Base-by-base conservation (phyloP, 2,329 filamentous ascomycete genomes). In the Sclerotinia spermophila region DNA sequence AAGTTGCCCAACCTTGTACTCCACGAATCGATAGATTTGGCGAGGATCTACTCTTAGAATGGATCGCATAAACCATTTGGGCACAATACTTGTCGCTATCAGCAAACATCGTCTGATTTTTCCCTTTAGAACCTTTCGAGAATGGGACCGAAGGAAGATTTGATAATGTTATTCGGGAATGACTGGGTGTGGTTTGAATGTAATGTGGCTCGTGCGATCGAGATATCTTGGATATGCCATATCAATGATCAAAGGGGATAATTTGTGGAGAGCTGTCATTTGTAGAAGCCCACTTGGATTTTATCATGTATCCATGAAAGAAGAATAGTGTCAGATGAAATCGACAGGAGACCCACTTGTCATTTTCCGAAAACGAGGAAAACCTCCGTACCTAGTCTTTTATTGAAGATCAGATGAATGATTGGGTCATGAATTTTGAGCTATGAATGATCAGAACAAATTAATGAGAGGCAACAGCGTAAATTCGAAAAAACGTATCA, bases 321-420 rank as follows among this genome's bases (percentile, higher is more conserved):
- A 45, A 44, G 67, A 69, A 69, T 69, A 69, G 67, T 58, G 55
- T 69, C 67, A 69, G 67, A 64, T 53, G 40, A 33, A 33, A 40
- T 53, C n/a, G 48, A 38, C 8, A 24, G 21, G 6, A 27, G 27
- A 45, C 38, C 38, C 33, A 61, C 42, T 64, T 62, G 44, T 33
- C 42, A 64, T 38, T 13, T 33, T 64, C 42, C 42, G 42, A 64
- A n/a, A n/a, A 42, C 27, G 40, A n/a, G 30, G 21, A 42, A 10
- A 33, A 21, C 48, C 30, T 64, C 19, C 27, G 19, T 17, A 21
- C 10, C n/a, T 42, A 30, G 59, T 30, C 27, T 35, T 15, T 44
- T 24, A 13, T 17, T 48, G 42, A 33, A 48, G 60, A 48, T 64
- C 30, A 48, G 60, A 27, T 35, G 60, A 35, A 48, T 48, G 42